Conservation (phyloP, 2,329 filamentous ascomycete genomes). For the Lasiodiplodia sp. region DNA sequence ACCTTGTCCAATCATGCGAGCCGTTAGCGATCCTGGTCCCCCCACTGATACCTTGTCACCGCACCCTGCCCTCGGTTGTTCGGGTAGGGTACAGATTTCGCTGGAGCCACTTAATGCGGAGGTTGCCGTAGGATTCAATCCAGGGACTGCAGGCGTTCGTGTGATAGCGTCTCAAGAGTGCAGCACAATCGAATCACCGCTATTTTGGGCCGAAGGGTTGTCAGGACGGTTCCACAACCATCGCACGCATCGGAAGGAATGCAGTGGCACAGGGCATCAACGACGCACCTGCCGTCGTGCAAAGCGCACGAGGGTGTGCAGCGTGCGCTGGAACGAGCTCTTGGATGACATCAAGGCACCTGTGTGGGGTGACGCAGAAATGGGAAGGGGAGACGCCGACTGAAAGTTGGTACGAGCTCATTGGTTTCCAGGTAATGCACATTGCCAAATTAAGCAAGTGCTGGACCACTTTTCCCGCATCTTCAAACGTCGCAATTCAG, state of each 20-base stretch:
- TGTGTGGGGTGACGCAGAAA: background rate
- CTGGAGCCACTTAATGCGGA: too few species aligned
- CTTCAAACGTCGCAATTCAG: slow-evolving; percentile 8
- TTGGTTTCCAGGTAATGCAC: background rate
- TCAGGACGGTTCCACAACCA: background rate
- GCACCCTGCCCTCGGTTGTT: too few species aligned
- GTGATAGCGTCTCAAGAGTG: too few species aligned
- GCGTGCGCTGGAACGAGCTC: background rate
- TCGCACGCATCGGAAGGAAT: background rate
- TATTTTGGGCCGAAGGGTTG: too few species aligned
- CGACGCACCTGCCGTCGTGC: background rate
- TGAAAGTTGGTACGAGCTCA: background rate
- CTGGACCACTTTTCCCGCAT: background rate
- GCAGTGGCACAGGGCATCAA: background rate
- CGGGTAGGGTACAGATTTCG: too few species aligned
- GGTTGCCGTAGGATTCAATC: too few species aligned
- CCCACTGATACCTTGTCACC: too few species aligned
- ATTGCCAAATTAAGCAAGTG: background rate
- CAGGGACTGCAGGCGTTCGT: too few species aligned
- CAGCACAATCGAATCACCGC: too few species aligned
- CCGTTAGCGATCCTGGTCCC: too few species aligned
- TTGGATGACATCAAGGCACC: background rate
- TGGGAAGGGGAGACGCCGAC: background rate
- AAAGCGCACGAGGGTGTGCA: background rate
- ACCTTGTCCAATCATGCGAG: too few species aligned